Conservation (phyloP, 2,329 filamentous ascomycete species). For the Paradendryphiella salina region DNA sequence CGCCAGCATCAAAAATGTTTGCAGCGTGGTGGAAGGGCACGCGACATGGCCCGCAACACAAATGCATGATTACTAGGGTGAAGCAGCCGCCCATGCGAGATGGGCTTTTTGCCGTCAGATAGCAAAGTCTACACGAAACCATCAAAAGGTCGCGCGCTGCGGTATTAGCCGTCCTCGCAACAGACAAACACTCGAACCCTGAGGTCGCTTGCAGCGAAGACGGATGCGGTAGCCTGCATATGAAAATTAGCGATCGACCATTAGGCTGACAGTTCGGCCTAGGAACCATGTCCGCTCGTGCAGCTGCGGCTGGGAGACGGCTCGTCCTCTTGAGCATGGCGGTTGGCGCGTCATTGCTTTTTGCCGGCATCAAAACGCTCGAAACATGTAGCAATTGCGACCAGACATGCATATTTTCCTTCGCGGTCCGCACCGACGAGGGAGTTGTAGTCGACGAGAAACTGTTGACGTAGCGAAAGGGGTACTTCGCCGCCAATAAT, state of each 20-base stretch:
- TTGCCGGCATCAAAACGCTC: neutral
- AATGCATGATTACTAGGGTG: neutral
- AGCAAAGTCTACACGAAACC: neutral
- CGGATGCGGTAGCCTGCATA: conserved; percentile 18
- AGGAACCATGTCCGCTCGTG: conserved; percentile 17
- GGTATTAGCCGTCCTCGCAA: conserved; percentile 3
- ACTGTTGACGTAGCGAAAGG: conserved; percentile 20
- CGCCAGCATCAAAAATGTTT: conserved; percentile 30
- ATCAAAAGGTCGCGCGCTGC: neutral
- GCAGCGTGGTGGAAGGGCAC: conserved; percentile 13
- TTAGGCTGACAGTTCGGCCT: neutral
- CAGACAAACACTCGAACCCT: conserved; percentile 7
- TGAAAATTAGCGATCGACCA: conserved; percentile 12
- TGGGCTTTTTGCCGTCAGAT: neutral
- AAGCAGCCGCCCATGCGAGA: neutral
- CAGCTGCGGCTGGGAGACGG: neutral
- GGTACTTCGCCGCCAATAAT: conserved; percentile 14
- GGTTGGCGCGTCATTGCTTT: conserved; percentile 3
- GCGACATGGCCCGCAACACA: conserved; percentile 12
- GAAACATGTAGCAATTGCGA: conserved; percentile 4
- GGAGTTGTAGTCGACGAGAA: conserved; percentile 4
- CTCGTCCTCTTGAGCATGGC: neutral
- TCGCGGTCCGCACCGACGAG: conserved; percentile 1
- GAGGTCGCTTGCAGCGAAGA: conserved; percentile 4
- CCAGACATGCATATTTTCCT: too few relatives aligned